A percentile compares a stretch with the other conserved stretches of the same genome.
Conservation (phyloP, 495 filamentous ascomycete genomes). For the Tuber microsphaerosporum region DNA sequence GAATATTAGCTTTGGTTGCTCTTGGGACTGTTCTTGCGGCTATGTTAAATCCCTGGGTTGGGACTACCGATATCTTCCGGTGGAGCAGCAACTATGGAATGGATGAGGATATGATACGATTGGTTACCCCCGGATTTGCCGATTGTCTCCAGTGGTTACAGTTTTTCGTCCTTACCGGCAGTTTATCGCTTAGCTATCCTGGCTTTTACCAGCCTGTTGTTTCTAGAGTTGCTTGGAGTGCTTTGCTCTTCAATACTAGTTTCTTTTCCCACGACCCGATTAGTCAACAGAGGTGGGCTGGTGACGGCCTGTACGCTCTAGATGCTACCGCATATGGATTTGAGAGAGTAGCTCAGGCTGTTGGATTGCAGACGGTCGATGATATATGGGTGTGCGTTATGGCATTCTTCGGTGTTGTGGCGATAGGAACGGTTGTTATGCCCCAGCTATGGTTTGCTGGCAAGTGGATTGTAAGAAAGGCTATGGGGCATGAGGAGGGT, state of each 20-base stretch:
- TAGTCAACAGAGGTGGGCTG: slow-evolving; percentile 46
- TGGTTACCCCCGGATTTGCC: slow-evolving; percentile 93
- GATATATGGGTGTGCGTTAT: slow-evolving; percentile 94
- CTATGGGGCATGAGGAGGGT: slow-evolving; percentile 67
- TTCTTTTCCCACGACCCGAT: slow-evolving; percentile 65
- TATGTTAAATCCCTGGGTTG: slow-evolving; percentile 82
- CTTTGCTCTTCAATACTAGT: slow-evolving; percentile 87
- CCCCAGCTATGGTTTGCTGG: slow-evolving; percentile 68
- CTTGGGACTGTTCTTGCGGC: slow-evolving; percentile 73
- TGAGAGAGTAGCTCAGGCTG: slow-evolving; percentile 66
- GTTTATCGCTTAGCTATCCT: slow-evolving; percentile 78
- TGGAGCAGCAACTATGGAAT: slow-evolving; percentile 96
- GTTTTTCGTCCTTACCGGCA: slow-evolving; percentile 80
- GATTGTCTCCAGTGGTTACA: slow-evolving; percentile 97
- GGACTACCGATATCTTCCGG: slow-evolving; percentile 75
- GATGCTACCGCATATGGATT: slow-evolving; percentile 65
- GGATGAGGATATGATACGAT: slow-evolving; percentile 80
- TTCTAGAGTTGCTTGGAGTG: slow-evolving; percentile 78
- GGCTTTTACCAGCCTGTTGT: slow-evolving; percentile 90
- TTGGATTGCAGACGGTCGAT: slow-evolving; percentile 66
- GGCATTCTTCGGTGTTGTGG: slow-evolving; percentile 71
- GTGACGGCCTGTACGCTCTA: slow-evolving; percentile 74
- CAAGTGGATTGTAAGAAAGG: slow-evolving; percentile 64
- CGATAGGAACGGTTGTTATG: slow-evolving; percentile 59
- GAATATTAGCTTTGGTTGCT: slow-evolving; percentile 71